Percentiles rank a stretch among this genome's conserved stretches.
These are phyloP conservation scores for Senna siamea DNA, from an alignment of 306 rosid genomes.

Conservation along the genomic window DNA sequence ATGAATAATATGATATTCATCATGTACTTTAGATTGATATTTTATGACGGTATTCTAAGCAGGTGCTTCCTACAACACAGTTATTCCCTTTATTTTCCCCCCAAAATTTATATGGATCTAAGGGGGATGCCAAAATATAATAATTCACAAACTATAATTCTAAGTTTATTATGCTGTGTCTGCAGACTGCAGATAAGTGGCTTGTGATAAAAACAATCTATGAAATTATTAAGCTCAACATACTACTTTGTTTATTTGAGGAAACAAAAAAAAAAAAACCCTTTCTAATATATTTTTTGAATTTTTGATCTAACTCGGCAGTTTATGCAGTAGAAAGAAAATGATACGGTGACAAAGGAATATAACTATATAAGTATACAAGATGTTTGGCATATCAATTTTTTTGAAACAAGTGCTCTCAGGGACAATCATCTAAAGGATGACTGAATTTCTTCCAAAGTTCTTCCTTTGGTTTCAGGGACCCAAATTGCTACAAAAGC, in stretches of 20 bases:
- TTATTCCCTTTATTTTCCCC: not conserved
- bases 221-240: not conserved
- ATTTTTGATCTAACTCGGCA: not conserved
- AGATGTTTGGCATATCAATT: not conserved
- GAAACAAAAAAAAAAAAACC: no score
- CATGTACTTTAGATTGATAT: not conserved
- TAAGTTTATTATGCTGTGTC: no score
- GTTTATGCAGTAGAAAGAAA: not conserved
- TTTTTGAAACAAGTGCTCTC: not conserved
- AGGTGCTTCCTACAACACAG: not conserved
- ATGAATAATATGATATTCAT: not conserved
- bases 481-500: conserved; percentile 62
- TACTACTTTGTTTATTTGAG: not conserved
- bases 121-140: not conserved
- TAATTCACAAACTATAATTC: not conserved
- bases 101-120: not conserved
- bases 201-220: not conserved
- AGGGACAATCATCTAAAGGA: conserved; percentile 38
- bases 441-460: conserved; percentile 81
- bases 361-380: not conserved
- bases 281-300: no score
- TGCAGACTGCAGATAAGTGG: no score
- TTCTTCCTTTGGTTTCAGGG: conserved; percentile 88
- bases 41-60: not conserved
- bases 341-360: not conserved